A percentile compares a stretch with the other conserved stretches of the same genome.
Conservation (phyloP, 805 yeast species). For the Yarrowia divulgata region DNA sequence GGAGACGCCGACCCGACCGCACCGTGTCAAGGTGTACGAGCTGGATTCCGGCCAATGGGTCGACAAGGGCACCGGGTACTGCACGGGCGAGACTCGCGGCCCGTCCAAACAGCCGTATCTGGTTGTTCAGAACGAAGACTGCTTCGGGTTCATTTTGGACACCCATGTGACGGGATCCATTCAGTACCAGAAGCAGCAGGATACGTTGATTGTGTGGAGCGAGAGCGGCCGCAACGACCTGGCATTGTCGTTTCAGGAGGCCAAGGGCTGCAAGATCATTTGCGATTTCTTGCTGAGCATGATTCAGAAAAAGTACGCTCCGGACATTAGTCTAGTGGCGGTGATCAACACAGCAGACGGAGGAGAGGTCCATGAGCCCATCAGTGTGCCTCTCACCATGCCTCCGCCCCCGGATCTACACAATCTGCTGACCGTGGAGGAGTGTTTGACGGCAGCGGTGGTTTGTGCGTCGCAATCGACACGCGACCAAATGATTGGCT, state of each 20-base stretch:
- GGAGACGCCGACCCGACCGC: constrained; percentile 55
- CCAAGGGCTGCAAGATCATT: constrained; percentile 82
- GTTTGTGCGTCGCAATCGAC: constrained; percentile 52
- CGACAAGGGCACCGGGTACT: constrained; percentile 91
- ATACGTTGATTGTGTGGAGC: constrained; percentile 93
- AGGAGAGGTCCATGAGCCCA: constrained; percentile 65
- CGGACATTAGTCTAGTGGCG: constrained; percentile 75
- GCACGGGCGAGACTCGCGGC: constrained; percentile 69
- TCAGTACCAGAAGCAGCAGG: constrained; percentile 93
- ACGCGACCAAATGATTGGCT: constrained; percentile 64
- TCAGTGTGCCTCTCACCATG: constrained; percentile 78
- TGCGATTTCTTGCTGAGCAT: constrained; percentile 76
- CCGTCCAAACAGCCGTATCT: constrained; percentile 30
- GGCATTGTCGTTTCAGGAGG: constrained; percentile 91
- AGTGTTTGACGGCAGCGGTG: constrained; percentile 64
- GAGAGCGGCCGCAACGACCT: constrained; percentile 71
- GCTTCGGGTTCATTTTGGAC: constrained; percentile 63
- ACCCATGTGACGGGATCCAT: constrained; percentile 74
- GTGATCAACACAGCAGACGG: constrained; percentile 56
- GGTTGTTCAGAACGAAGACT: constrained; percentile 73
- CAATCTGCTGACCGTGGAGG: constrained; percentile 62
- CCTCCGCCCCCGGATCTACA: constrained; percentile 60
- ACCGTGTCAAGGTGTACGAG: constrained; percentile 90
- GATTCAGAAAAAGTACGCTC: constrained; percentile 68
- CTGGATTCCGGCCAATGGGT: constrained; percentile 84